phyloP scores from a whole-genome alignment of 148 eudicot genomes.

The Dianthus caryophyllus region DNA sequence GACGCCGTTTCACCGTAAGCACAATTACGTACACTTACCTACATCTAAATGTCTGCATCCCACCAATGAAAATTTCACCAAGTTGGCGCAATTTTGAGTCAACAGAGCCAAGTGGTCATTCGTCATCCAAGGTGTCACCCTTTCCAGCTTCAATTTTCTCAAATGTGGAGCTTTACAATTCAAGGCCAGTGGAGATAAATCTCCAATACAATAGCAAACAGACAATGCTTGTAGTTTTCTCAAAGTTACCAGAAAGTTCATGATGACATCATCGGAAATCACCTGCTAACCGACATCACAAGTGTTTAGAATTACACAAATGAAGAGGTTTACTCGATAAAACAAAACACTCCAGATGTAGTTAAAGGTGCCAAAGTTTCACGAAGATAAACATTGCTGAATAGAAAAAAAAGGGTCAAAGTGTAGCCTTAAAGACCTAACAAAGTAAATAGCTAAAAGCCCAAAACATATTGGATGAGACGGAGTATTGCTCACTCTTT shows the following conservation, averaged over 20 bases:
- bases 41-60: constrained; percentile 66
- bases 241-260: constrained; percentile 37
- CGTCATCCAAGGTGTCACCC: constrained; percentile 87
- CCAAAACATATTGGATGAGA: too few species aligned
- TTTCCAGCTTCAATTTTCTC: constrained; percentile 72
- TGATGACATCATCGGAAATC: constrained; percentile 52
- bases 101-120: constrained; percentile 55
- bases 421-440: too few species aligned
- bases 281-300: constrained; percentile 37
- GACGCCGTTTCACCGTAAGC: too few species aligned
- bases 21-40: constrained; percentile 37
- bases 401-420: too few species aligned
- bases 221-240: constrained; percentile 53
- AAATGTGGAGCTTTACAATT: constrained; percentile 45
- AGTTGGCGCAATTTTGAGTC: constrained; percentile 47
- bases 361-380: neutral
- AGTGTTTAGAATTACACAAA: neutral
- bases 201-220: constrained; percentile 82
- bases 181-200: constrained; percentile 50
- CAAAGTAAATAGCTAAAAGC: too few species aligned
- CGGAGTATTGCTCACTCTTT: neutral
- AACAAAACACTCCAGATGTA: neutral
- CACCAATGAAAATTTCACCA: constrained; percentile 57
- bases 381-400: neutral
- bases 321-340: neutral